phyloP scores from a whole-genome alignment of 225 moss, liverwort and hornwort genomes.

The Neckera pumila region DNA sequence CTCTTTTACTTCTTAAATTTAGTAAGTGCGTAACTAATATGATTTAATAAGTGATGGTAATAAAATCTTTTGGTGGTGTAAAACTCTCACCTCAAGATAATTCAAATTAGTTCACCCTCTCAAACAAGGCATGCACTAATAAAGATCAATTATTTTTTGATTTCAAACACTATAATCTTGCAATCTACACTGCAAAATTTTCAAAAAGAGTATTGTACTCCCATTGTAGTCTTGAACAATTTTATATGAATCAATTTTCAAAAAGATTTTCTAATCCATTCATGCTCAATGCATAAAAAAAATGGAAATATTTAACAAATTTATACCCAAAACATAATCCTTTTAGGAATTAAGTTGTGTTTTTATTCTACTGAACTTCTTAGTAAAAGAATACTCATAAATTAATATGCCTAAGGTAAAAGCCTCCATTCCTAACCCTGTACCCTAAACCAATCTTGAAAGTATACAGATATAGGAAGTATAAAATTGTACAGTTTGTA shows the following conservation, averaged over 20 bases:
- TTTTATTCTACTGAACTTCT: neutral
- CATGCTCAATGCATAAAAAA: neutral
- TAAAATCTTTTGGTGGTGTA: neutral
- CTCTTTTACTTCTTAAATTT: too few species aligned
- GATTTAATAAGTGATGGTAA: neutral
- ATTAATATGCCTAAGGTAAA: neutral
- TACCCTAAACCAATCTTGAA: neutral
- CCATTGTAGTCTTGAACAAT: neutral
- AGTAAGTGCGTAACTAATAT: neutral
- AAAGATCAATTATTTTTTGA: neutral
- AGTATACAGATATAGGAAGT: neutral
- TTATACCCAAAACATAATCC: neutral
- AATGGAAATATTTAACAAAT: neutral
- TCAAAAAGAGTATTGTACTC: too few species aligned
- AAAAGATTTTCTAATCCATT: neutral
- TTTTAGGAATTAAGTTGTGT: neutral
- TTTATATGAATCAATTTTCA: neutral
- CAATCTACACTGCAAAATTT: too few species aligned
- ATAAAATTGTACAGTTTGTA: neutral
- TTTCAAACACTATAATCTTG: neutral
- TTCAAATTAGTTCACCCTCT: too few species aligned
- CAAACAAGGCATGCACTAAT: too few species aligned
- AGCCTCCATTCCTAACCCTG: rapidly evolving
- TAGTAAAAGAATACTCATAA: neutral
- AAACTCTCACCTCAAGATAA: neutral